Conservation (phyloP, 768 basidiomycete genomes). For the Collybia mongolica region DNA sequence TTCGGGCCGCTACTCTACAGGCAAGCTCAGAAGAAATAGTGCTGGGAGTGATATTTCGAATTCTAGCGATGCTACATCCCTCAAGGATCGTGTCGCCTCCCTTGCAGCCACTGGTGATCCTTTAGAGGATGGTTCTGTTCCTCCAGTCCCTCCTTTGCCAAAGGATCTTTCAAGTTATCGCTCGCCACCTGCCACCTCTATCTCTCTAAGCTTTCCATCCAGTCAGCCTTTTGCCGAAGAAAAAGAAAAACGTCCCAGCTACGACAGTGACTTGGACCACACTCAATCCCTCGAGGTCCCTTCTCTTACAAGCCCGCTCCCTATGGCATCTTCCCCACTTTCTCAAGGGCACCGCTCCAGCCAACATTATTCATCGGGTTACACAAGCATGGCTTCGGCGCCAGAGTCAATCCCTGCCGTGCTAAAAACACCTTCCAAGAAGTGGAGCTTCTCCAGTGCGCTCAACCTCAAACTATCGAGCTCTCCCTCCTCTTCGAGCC, state of each 20-base stretch:
- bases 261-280: constrained; percentile 47
- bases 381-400: constrained; percentile 33
- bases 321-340: constrained; percentile 20
- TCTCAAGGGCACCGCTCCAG: constrained; percentile 33
- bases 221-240: constrained; percentile 36
- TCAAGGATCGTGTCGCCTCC: constrained; percentile 69
- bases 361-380: constrained; percentile 35
- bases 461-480: constrained; percentile 72
- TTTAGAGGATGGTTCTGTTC: constrained; percentile 67
- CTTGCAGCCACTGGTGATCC: constrained; percentile 59
- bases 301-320: constrained; percentile 28
- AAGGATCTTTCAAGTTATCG: constrained; percentile 84
- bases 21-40: constrained; percentile 75
- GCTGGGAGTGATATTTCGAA: constrained; percentile 84
- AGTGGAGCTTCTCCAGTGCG: constrained; percentile 92
- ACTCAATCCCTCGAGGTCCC: constrained; percentile 54
- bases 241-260: constrained; percentile 37
- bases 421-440: constrained; percentile 87
- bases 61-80: constrained; percentile 59
- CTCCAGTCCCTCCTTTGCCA: constrained; percentile 90
- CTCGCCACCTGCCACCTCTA: constrained; percentile 63
- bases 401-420: constrained; percentile 45
- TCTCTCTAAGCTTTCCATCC: constrained; percentile 48
- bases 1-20: constrained; percentile 71
- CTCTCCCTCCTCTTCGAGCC: constrained; percentile 59